Evolutionary conservation across 2,329 filamentous ascomycete genomes (phyloP).

Genomic region (Endocalyx cinctus): DNA sequence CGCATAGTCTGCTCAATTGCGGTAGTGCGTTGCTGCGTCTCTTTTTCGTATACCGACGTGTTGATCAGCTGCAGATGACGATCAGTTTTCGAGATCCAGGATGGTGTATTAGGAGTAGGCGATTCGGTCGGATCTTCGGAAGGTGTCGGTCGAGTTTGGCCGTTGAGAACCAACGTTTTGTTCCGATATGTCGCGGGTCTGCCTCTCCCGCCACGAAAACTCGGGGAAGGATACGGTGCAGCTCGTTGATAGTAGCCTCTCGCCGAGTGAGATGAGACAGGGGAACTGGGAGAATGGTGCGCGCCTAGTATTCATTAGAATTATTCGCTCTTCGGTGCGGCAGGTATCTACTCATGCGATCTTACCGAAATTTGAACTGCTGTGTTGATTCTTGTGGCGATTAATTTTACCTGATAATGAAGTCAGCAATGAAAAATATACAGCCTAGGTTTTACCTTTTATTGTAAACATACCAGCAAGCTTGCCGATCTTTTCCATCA

Average conservation of each 20-base stretch:
- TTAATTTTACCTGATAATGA: constrained; percentile 66
- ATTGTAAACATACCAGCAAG: constrained; percentile 44
- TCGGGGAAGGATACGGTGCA: constrained; percentile 23
- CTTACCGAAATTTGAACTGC: constrained; percentile 32
- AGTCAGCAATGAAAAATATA: constrained; percentile 3
- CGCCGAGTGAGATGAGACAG: too few relatives aligned
- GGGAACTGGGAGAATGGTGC: too few relatives aligned
- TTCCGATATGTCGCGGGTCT: constrained; percentile 25
- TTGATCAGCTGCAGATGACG: constrained; percentile 82
- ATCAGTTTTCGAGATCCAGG: constrained; percentile 70
- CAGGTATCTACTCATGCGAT: too few relatives aligned
- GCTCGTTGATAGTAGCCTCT: constrained; percentile 19
- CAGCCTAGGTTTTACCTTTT: constrained; percentile 2
- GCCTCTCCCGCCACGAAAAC: constrained; percentile 21
- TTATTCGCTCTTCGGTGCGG: too few relatives aligned
- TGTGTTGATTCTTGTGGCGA: constrained; percentile 65
- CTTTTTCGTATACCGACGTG: constrained; percentile 70
- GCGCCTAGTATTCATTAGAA: too few relatives aligned
- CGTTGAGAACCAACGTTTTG: constrained; percentile 27
- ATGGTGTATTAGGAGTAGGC: constrained; percentile 31
- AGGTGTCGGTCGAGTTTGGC: constrained; percentile 19
- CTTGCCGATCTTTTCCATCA: constrained; percentile 50
- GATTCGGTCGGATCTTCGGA: constrained; percentile 22
- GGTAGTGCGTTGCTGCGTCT: constrained; percentile 61
- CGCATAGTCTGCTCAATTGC: constrained; percentile 67